Percentiles rank a stretch among this genome's conserved stretches.
Evolutionary conservation across 2,329 filamentous ascomycete genomes (phyloP).

Genomic region (Cladosporium austrohemisphaericum): DNA sequence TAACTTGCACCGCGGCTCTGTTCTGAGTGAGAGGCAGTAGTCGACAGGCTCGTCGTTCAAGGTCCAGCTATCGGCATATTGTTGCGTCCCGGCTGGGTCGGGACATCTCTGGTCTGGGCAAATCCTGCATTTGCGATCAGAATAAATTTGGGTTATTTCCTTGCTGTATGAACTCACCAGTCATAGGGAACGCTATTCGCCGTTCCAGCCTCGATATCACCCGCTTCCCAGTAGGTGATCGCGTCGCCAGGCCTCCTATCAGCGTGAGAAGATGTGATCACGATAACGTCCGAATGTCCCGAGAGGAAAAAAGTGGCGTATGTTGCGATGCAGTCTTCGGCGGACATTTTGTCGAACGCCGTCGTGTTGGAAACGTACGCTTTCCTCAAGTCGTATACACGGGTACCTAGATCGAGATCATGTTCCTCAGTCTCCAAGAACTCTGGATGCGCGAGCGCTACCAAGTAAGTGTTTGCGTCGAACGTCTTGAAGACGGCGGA

Average conservation of each 20-base stretch:
- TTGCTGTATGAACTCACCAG: too few relatives aligned
- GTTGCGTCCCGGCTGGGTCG: too few relatives aligned
- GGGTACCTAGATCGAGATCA: not conserved
- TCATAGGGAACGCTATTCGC: too few relatives aligned
- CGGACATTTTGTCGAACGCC: not conserved
- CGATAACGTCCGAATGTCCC: not conserved
- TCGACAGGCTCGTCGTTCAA: not conserved
- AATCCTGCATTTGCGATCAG: too few relatives aligned
- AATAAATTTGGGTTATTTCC: too few relatives aligned
- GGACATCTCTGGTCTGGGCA: too few relatives aligned
- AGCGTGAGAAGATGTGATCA: not conserved
- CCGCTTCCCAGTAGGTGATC: too few relatives aligned
- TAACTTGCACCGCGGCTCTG: slow-evolving; percentile 23
- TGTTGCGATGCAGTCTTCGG: not conserved
- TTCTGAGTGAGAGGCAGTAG: not conserved
- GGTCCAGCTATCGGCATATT: too few relatives aligned
- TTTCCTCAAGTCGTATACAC: too few relatives aligned
- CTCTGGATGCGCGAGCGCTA: not conserved
- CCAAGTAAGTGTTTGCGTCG: slow-evolving; percentile 2
- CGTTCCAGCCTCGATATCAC: too few relatives aligned
- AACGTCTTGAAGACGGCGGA: slow-evolving; percentile 28
- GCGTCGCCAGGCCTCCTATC: not conserved
- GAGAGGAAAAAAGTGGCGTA: not conserved
- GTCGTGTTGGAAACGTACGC: not conserved
- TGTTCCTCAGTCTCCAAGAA: not conserved